A percentile compares a stretch with the other conserved stretches of the same genome.
These are phyloP conservation scores for Heterobasidion occidentale DNA, from an alignment of 1,284 basidiomycete species.

Conservation along the genomic window DNA sequence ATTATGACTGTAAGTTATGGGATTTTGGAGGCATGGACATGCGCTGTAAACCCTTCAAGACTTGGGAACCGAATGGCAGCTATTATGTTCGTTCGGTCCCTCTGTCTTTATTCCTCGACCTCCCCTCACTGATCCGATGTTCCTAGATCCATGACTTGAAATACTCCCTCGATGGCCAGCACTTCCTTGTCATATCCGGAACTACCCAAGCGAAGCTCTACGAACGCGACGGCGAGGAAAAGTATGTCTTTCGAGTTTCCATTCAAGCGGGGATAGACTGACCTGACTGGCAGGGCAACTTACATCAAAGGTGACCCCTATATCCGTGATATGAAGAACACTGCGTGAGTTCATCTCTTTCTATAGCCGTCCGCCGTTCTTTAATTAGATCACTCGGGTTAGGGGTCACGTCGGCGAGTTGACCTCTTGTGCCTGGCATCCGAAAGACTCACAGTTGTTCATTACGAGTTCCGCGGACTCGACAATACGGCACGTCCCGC, in stretches of 20 bases:
- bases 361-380: constrained; percentile 1
- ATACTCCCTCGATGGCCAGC: constrained; percentile 81
- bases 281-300: constrained; percentile 61
- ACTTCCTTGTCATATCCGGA: constrained; percentile 82
- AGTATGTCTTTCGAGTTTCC: constrained; percentile 43
- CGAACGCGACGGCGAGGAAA: constrained; percentile 83
- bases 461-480: constrained; percentile 94
- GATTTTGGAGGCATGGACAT: constrained; percentile 98
- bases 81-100: constrained; percentile 67
- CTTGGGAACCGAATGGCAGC: constrained; percentile 88
- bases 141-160: constrained; percentile 80
- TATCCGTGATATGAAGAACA: constrained; percentile 97
- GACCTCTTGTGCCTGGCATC: constrained; percentile 88
- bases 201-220: constrained; percentile 86
- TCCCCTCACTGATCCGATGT: constrained; percentile 2
- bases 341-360: constrained; percentile 49
- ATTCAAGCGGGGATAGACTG: constrained; percentile 28
- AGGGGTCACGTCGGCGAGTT: constrained; percentile 95
- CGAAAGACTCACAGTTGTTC: constrained; percentile 74
- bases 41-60: constrained; percentile 88
- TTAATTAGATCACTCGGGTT: constrained; percentile 7
- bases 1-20: constrained; percentile 97
- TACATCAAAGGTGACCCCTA: constrained; percentile 96
- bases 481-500: constrained; percentile 68
- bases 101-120: neutral